Evolutionary conservation across 2,329 filamentous ascomycete genomes (phyloP).

Genomic region (Penicillium sp.): DNA sequence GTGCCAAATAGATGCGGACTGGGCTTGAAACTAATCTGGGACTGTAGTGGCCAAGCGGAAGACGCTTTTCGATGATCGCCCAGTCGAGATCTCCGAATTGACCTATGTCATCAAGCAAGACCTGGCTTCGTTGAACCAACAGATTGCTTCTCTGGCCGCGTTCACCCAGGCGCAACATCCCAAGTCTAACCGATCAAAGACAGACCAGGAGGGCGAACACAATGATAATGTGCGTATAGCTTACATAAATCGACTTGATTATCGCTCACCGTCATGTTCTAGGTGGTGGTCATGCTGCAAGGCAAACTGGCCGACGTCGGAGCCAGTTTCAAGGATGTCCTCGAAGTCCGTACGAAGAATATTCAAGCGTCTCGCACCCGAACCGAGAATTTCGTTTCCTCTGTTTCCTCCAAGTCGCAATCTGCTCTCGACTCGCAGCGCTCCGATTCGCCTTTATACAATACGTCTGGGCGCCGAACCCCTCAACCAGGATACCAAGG

Average conservation of each 20-base stretch:
- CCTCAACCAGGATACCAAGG: constrained; percentile 51
- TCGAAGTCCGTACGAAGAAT: constrained; percentile 95
- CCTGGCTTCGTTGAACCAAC: constrained; percentile 74
- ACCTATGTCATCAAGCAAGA: constrained; percentile 99
- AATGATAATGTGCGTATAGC: constrained; percentile 71
- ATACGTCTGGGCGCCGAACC: constrained; percentile 63
- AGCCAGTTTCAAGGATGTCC: constrained; percentile 92
- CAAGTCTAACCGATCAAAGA: constrained; percentile 43
- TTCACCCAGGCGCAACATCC: constrained; percentile 73
- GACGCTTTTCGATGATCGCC: constrained; percentile 93
- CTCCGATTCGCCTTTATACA: constrained; percentile 81
- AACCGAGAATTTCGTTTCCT: constrained; percentile 94
- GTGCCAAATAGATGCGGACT: background rate
- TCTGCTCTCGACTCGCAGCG: constrained; percentile 58
- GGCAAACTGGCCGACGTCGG: constrained; percentile 88
- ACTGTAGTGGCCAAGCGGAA: constrained; percentile 78
- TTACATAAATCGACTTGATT: constrained; percentile 17
- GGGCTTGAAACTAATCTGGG: constrained; percentile 3
- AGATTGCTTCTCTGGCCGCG: constrained; percentile 75
- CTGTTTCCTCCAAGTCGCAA: constrained; percentile 72
- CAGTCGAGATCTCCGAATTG: constrained; percentile 93
- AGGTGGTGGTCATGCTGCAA: constrained; percentile 78
- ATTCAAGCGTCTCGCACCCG: constrained; percentile 88
- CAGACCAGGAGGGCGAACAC: constrained; percentile 83
- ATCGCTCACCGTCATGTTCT: background rate